Evolutionary conservation across 2,329 filamentous ascomycete genomes (phyloP), one percentile per base, ranked within the genome.

Genomic region (Lecanicillium sp.): DNA sequence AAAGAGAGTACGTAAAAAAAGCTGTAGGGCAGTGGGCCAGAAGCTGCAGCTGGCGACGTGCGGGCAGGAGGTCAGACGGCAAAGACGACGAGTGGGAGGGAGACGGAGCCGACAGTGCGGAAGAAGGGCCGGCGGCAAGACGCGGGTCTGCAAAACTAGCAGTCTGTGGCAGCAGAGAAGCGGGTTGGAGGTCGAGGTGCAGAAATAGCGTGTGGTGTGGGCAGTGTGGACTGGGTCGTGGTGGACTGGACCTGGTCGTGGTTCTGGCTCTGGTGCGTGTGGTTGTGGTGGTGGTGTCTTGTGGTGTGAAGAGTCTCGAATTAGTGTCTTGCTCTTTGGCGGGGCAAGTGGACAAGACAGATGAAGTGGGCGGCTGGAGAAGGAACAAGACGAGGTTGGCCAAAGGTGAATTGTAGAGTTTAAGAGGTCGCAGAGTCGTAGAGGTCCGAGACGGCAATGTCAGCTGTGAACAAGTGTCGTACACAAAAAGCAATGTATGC

Each of bases 1-100:
- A 20, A 39, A 46, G 19, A 40, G 9, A 43, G 46, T 48, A 43
- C 46, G 46, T 48, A 48, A 48, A 48, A 44, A 48, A 48, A 40
- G 46, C 30, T 48, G 46, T 42, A 43, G 23, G 39, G 37, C 39
- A 43, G 46, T 48, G 46, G 46, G 46, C 46, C 46, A 38, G 39
- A 37, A n/a, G 27, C 27, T 36, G 27, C 45, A 48, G 29, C 12
- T 14, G 29, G 24, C 20, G 23, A 26, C n/a, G 27, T 26, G 44
- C 36, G 41, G 27, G 23, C 24, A 35, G 20, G 9, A 41, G 36
- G 30, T 26, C 36, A 40, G 37, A 14, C 7, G 14, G 14, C 14
- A 14, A 29, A 8, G 27, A 29, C 27, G 27, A 14, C 27, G 27
- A 29, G 7, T 29, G 8, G 19, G 37, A 42, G 26, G 30, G 45